phyloP scores from a whole-genome alignment of 352 stramenopile species.

The Phytophthora pseudosyringae region DNA sequence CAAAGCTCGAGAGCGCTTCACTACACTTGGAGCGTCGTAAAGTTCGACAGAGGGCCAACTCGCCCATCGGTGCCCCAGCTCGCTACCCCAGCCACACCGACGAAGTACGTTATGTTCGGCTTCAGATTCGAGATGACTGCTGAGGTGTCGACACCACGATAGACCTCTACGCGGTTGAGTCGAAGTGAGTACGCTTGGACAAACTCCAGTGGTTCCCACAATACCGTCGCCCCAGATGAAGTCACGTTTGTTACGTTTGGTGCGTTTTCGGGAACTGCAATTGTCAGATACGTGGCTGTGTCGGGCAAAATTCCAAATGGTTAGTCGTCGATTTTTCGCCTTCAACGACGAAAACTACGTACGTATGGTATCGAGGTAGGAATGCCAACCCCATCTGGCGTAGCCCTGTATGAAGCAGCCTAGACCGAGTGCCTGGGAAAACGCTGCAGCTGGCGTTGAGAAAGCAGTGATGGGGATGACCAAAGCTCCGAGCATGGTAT shows the following conservation, averaged over 20 bases:
- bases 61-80: constrained; percentile 67
- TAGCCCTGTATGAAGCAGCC: constrained; percentile 81
- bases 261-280: constrained; percentile 38
- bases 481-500: constrained; percentile 72
- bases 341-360: constrained; percentile 23
- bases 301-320: neutral
- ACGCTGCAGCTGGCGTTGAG: constrained; percentile 55
- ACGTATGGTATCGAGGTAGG: constrained; percentile 73
- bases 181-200: constrained; percentile 78
- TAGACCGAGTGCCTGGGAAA: constrained; percentile 58
- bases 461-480: constrained; percentile 79
- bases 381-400: constrained; percentile 72
- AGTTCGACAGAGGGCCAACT: constrained; percentile 65
- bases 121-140: constrained; percentile 48
- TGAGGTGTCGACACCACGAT: constrained; percentile 56
- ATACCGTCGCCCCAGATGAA: constrained; percentile 39
- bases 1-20: neutral
- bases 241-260: constrained; percentile 56
- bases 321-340: neutral
- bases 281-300: constrained; percentile 71
- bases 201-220: constrained; percentile 54
- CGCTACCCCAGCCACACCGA: constrained; percentile 69
- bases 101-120: constrained; percentile 78
- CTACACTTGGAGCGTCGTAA: constrained; percentile 54
- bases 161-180: constrained; percentile 80